These are phyloP conservation scores for Talaromyces sp. DNA, from an alignment of 2,329 filamentous ascomycete genomes.

Conservation along the genomic window DNA sequence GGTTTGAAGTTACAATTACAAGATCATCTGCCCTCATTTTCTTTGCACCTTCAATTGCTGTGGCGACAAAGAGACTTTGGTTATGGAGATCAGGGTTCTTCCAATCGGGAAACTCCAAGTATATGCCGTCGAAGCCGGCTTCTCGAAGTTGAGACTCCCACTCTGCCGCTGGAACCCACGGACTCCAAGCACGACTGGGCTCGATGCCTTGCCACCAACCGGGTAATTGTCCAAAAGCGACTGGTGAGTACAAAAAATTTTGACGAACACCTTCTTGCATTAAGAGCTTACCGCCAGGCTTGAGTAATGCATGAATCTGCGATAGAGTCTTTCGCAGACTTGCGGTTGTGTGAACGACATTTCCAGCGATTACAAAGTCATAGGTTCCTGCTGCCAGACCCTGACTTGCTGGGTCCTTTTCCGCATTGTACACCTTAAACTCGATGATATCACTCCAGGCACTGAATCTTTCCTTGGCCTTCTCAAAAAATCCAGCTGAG, in stretches of 20 bases:
- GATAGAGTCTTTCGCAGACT: constrained; percentile 24
- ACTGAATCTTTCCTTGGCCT: constrained; percentile 26
- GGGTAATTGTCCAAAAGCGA: constrained; percentile 34
- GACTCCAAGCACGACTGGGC: constrained; percentile 20
- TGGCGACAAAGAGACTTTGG: constrained; percentile 22
- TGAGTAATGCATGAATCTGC: constrained; percentile 28
- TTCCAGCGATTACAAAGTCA: constrained; percentile 35
- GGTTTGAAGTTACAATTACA: constrained; percentile 8
- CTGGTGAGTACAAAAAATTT: constrained; percentile 20
- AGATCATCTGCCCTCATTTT: constrained; percentile 1
- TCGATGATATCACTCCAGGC: constrained; percentile 26
- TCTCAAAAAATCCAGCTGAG: constrained; percentile 31
- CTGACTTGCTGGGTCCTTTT: constrained; percentile 27
- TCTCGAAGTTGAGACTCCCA: constrained; percentile 27
- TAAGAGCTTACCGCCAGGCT: constrained; percentile 47
- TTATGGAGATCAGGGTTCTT: constrained; percentile 20
- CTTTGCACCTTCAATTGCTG: constrained; percentile 13
- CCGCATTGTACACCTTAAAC: constrained; percentile 32
- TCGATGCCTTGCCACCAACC: constrained; percentile 40
- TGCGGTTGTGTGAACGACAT: constrained; percentile 35
- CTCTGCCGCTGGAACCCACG: constrained; percentile 6
- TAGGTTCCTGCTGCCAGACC: constrained; percentile 29
- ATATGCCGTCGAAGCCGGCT: constrained; percentile 26
- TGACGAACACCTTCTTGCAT: constrained; percentile 39
- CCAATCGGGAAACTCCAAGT: constrained; percentile 19